Conservation (phyloP, 1,139 yeast species). For the Entelexis sorbosivorans region DNA sequence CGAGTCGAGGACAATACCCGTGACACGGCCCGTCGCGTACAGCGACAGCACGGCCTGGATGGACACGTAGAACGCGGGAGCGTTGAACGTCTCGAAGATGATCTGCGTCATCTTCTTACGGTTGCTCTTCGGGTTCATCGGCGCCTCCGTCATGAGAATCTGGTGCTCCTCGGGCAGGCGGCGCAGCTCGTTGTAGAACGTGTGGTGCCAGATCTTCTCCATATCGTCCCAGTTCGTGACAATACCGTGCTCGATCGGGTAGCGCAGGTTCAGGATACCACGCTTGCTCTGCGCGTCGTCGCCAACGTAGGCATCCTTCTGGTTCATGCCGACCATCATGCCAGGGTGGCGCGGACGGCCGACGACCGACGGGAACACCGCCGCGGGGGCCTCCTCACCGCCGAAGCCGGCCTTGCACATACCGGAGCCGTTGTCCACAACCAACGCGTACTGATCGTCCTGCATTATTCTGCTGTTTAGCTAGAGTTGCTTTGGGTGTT, state of each 20-base stretch:
- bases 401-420: conserved; percentile 99
- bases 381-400: conserved; percentile 99
- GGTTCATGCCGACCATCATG: conserved; percentile 97
- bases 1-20: conserved; percentile 98
- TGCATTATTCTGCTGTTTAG: conserved; percentile 17
- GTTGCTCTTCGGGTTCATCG: conserved; percentile 98
- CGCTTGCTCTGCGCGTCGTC: conserved; percentile 99
- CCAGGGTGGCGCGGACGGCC: conserved; percentile 99
- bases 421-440: conserved; percentile 99
- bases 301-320: conserved; percentile 98
- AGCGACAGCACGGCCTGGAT: conserved; percentile 97
- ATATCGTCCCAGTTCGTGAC: conserved; percentile 99
- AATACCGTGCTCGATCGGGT: conserved; percentile 99
- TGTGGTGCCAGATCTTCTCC: conserved; percentile 99
- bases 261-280: conserved; percentile 97
- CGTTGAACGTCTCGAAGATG: conserved; percentile 94
- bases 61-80: conserved; percentile 97
- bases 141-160: conserved; percentile 94
- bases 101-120: conserved; percentile 99
- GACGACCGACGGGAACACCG: conserved; percentile 98
- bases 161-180: conserved; percentile 99
- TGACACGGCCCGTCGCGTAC: conserved; percentile 99
- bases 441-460: conserved; percentile 40
- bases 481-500: conserved; percentile 4
- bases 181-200: conserved; percentile 93